phyloP scores from a whole-genome alignment of 768 basidiomycete species.

The Exidia glandulosa region DNA sequence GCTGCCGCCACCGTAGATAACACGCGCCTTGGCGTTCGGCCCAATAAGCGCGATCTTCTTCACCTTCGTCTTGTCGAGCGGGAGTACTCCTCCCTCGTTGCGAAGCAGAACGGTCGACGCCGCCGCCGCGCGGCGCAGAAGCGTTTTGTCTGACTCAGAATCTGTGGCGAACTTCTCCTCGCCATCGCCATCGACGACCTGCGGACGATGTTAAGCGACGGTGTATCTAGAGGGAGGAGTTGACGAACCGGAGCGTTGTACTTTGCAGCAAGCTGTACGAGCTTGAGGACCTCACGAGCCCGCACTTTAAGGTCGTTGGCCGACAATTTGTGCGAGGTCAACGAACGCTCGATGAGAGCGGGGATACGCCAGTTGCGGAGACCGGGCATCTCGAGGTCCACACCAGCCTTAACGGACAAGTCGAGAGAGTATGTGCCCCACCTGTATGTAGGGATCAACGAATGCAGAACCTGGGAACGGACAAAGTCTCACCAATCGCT shows the following conservation, averaged over 20 bases:
- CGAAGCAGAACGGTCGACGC: slow-evolving; percentile 67
- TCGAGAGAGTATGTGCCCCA: slow-evolving; percentile 63
- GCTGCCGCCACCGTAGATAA: slow-evolving; percentile 61
- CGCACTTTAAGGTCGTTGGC: slow-evolving; percentile 55
- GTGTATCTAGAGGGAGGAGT: background rate
- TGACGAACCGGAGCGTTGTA: background rate
- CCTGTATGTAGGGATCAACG: slow-evolving; percentile 31
- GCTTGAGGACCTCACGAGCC: slow-evolving; percentile 51
- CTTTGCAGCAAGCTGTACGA: slow-evolving; percentile 10
- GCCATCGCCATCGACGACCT: slow-evolving; percentile 45
- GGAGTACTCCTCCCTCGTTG: slow-evolving; percentile 47
- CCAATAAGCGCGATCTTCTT: slow-evolving; percentile 71
- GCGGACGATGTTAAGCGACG: background rate
- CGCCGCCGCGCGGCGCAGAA: slow-evolving; percentile 58
- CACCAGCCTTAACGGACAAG: slow-evolving; percentile 56
- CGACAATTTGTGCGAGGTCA: slow-evolving; percentile 52
- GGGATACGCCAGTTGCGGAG: slow-evolving; percentile 63
- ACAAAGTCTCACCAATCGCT: slow-evolving; percentile 55
- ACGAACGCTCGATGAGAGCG: slow-evolving; percentile 50
- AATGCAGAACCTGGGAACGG: background rate
- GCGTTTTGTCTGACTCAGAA: slow-evolving; percentile 15
- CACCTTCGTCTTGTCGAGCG: slow-evolving; percentile 33
- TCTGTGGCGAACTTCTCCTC: slow-evolving; percentile 9
- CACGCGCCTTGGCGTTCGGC: slow-evolving; percentile 51
- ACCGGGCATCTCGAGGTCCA: slow-evolving; percentile 76